Evolutionary conservation across 2,329 filamentous ascomycete genomes (phyloP), one percentile per base, ranked within the genome.

Genomic region (Penicillium sp.): DNA sequence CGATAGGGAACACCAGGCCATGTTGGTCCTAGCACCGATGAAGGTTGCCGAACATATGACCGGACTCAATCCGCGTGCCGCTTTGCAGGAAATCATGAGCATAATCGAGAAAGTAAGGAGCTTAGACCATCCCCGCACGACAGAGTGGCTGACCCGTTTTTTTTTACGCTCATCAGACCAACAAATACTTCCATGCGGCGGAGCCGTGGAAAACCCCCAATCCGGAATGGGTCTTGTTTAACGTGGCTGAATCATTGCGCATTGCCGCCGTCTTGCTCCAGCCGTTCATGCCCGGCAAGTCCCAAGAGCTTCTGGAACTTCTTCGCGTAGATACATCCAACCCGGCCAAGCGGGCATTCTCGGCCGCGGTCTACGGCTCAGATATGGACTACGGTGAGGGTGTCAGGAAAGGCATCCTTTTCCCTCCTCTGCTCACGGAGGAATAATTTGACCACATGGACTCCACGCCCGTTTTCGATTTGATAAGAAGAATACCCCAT

Each of bases 231-330:
- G 79, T 81, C 33, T 78, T 99, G 25, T 96, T 83, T 69, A 79
- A 87, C 39, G 78, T 80, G 39, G 82, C 86, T 8, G 94, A 99
- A 72, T 82, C 87, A 4, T 69, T 96, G 42, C 87, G 94, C 33
- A 83, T 96, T 22, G 77, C 80, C 0, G 90, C 86, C 13, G 96
- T 99, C 61, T 76, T 97, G 42, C 76, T 99, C 40, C 92, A 96
- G 70, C 91, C 94, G 1, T 89, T 92, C 65, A 95, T 99, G 81
- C 94, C 94, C 0, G 78, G 76, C 36, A 95, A 95, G 70, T 82
- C 90, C 42, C 72, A 74, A 10, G 75, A 83, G 58, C 72, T 96
- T 28, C 80, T 99, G 0, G 87, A 96, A 67, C 81, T 87, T 63
- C 76, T 99, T 8, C 87, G 88, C 1, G 91, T 99, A 4, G 73